A percentile compares a stretch with the other conserved stretches of the same genome.
Conservation (phyloP, 768 basidiomycete species). For the Tulasnella sp. region DNA sequence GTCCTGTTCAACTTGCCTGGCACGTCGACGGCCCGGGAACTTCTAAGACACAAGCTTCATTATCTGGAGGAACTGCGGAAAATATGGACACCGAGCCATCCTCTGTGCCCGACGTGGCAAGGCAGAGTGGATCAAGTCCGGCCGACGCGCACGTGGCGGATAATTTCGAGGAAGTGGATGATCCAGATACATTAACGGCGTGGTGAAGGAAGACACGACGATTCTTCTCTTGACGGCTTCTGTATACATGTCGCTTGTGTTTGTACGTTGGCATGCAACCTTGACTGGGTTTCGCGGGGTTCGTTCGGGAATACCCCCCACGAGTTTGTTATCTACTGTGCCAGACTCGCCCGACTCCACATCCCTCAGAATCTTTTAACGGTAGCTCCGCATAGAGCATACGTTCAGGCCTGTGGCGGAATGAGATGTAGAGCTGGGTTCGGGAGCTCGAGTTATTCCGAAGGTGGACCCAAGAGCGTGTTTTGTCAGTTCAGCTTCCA, state of each 20-base stretch:
- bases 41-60: background rate
- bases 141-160: slow-evolving; percentile 10
- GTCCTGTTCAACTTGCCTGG: slow-evolving; percentile 58
- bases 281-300: slow-evolving; percentile 3
- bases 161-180: slow-evolving; percentile 11
- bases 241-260: background rate
- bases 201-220: slow-evolving; percentile 11
- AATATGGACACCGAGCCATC: background rate
- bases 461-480: too few relatives aligned
- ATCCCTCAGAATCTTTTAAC: background rate
- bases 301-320: slow-evolving; percentile 4
- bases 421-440: too few relatives aligned
- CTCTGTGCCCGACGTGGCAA: background rate
- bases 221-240: slow-evolving; percentile 1
- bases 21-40: slow-evolving; percentile 23
- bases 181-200: slow-evolving; percentile 5
- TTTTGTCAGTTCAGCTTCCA: too few relatives aligned
- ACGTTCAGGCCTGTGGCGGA: too few relatives aligned
- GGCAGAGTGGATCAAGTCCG: background rate
- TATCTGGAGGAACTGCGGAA: slow-evolving; percentile 9
- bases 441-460: too few relatives aligned
- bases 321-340: background rate
- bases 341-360: background rate
- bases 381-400: too few relatives aligned
- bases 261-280: slow-evolving; percentile 3